phyloP scores from a whole-genome alignment of 495 filamentous ascomycete species.

The Penicillium paxilli region DNA sequence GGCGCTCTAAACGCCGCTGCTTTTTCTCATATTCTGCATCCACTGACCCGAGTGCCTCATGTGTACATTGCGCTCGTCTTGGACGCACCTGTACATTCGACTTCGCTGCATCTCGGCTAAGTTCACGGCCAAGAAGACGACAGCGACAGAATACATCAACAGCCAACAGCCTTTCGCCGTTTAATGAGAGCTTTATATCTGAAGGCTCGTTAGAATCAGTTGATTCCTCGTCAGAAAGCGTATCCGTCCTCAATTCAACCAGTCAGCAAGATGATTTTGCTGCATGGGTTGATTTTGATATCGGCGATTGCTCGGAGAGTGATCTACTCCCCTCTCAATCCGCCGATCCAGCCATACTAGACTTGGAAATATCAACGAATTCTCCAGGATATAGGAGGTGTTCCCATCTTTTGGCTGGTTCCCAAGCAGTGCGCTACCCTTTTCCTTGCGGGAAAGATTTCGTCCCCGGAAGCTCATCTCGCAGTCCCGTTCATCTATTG shows the following conservation, averaged over 20 bases:
- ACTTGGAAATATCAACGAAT: neutral
- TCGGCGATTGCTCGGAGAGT: neutral
- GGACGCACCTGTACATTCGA: conserved; percentile 26
- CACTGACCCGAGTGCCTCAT: neutral
- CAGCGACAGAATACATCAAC: neutral
- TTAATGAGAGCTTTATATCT: neutral
- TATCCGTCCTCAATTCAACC: neutral
- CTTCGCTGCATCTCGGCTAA: conserved; percentile 15
- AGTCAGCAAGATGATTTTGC: neutral
- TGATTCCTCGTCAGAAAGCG: too few species aligned
- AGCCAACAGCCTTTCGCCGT: neutral
- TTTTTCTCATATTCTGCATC: conserved; percentile 4
- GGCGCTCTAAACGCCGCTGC: conserved; percentile 29
- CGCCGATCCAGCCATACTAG: neutral
- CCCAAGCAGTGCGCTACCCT: neutral
- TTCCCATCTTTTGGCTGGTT: neutral
- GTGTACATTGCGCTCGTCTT: conserved; percentile 21
- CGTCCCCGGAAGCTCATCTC: conserved; percentile 3
- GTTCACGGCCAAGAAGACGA: neutral
- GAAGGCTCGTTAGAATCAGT: neutral
- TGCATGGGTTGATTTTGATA: conserved; percentile 17
- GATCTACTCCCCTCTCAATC: neutral
- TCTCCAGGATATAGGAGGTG: neutral
- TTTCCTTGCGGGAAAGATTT: neutral
- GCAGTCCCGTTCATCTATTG: conserved; percentile 24